These are phyloP conservation scores for Juncus inflexus DNA, from an alignment of 176 grass and related monocot species.

Conservation along the genomic window DNA sequence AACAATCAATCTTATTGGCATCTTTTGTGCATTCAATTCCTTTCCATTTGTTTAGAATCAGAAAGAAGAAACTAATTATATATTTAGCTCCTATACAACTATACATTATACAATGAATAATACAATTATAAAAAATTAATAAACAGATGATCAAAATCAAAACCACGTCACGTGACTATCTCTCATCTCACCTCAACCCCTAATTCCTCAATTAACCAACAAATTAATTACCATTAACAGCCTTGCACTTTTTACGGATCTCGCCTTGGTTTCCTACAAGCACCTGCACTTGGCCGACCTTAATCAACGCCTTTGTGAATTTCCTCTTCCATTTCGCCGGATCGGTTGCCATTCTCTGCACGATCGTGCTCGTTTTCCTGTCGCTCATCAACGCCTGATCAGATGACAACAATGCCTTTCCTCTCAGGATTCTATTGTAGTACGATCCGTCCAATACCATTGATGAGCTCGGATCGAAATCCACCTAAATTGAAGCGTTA, in stretches of 20 bases:
- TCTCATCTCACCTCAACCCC: no score
- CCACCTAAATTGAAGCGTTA: constrained; percentile 14
- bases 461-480: constrained; percentile 36
- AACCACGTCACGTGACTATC: no score
- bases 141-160: no score
- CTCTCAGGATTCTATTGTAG: constrained; percentile 31
- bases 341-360: constrained; percentile 25
- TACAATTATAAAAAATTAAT: no score
- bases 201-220: no score
- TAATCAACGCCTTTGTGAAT: constrained; percentile 51
- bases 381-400: constrained; percentile 43
- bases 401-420: constrained; percentile 48
- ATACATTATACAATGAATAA: no score
- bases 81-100: no score
- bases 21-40: no score
- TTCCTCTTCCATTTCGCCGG: constrained; percentile 15
- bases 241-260: constrained; percentile 39
- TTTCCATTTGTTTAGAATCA: no score
- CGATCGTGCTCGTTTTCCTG: constrained; percentile 11
- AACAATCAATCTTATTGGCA: no score
- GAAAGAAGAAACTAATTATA: no score
- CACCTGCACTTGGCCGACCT: constrained; percentile 35
- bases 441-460: constrained; percentile 36
- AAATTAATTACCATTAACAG: constrained; percentile 7
- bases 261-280: constrained; percentile 52